A percentile compares a stretch with the other conserved stretches of the same genome.
Evolutionary conservation across 345 rosid genomes (phyloP).

Genomic region (Citrus medica): DNA sequence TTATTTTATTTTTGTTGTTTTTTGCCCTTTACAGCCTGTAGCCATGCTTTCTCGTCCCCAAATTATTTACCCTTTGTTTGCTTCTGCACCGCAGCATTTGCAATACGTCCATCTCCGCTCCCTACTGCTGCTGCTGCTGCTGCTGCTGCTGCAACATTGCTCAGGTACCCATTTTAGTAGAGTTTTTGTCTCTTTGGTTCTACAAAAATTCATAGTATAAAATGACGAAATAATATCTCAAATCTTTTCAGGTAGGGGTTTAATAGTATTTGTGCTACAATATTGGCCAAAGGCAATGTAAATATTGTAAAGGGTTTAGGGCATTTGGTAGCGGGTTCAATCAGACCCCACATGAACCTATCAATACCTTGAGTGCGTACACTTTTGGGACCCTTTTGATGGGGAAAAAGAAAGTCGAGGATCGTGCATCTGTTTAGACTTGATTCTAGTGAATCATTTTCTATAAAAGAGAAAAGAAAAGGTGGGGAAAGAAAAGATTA

Average conservation of each 20-base stretch:
- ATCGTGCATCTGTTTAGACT: background rate
- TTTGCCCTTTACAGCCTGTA: constrained; percentile 29
- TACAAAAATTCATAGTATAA: too few species aligned
- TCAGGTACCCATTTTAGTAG: background rate
- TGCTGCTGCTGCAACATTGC: background rate
- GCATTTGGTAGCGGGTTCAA: too few species aligned
- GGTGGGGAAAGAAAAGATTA: background rate
- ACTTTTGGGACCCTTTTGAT: background rate
- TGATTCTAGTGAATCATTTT: background rate
- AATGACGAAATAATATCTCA: too few species aligned
- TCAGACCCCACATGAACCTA: background rate
- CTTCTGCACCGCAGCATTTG: background rate
- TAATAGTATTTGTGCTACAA: too few species aligned
- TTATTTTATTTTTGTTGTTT: background rate
- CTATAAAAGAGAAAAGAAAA: background rate
- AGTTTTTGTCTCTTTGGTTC: background rate
- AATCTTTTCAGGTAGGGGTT: too few species aligned
- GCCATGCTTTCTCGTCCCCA: constrained; percentile 5
- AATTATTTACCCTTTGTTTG: background rate
- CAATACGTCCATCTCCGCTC: background rate
- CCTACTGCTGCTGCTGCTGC: background rate
- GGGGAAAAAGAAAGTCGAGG: background rate
- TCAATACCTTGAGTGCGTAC: background rate
- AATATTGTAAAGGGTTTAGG: too few species aligned
- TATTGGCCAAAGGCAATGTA: too few species aligned